Base-by-base conservation (phyloP, 2,329 filamentous ascomycete species). In the Fusarium kyushuense region DNA sequence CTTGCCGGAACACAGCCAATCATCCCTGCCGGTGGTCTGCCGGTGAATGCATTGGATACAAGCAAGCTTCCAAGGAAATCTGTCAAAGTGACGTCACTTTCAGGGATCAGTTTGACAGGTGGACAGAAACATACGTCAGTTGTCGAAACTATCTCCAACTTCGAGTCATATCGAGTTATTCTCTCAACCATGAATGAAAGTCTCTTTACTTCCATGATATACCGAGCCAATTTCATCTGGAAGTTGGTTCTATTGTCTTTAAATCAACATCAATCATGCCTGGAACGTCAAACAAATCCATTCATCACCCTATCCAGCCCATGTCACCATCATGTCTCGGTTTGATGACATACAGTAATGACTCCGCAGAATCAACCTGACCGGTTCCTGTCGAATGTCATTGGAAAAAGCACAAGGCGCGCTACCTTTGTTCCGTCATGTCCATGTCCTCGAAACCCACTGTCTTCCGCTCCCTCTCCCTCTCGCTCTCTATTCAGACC, bases 61-160 rank as follows among this genome's bases (percentile, higher is more conserved):
- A 32, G 23, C 47, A 51, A 16, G 16, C n/a, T 51, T 51, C 47
- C 47, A 51, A 51, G 47, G 47, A 51, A 51, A 16, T 38, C 19
- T 16, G 30, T 21, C 23, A 27, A 11, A 19, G 8, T 51, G 47
- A 51, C 47, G n/a, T 51, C 47, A 51, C 4, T 21, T 21, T 9
- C 47, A 51, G 33, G 47, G 47, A 40, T 51, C 11, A 29, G 23
- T 3, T 5, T 29, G 33, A 21, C 13, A 21, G 47, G 32, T 51
- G 10, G 47, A 51, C 23, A 51, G 32, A 51, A 51, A 27, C n/a
- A n/a, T 27, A 29, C 33, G 47, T 51, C 33, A 51, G 47, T 35
- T 38, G 13, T 8, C 5, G 2, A 12, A 14, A 3, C 16, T 51
- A 3, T 21, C 5, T 19, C 19, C 10, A 19, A 3, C 33, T 13